Base-by-base conservation (phyloP, 768 basidiomycete species). In the Tricholoma bakamatsutake region DNA sequence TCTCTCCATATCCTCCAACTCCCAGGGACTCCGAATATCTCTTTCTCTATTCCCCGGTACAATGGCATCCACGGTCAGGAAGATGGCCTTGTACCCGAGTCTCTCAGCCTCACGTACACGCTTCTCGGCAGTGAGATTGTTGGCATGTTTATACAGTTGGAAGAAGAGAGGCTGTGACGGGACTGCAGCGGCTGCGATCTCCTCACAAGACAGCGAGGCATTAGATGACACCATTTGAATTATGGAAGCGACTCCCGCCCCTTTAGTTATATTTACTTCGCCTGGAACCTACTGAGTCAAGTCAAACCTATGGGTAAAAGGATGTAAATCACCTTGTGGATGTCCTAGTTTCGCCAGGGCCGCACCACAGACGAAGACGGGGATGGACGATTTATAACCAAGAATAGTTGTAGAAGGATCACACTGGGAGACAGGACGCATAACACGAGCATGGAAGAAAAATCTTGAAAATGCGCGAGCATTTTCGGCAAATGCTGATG, bases 61-160 rank as follows among this genome's bases (percentile, higher is more conserved):
- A n/a, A 90, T 76, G 0, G 91, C 89, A 69, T 98, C 94, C 2
- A 96, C 93, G 2, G 94, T 97, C 53, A 98, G 75, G 67, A 92
- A 92, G 56, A 98, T 89, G 0, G 90, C 93, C 48, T 87, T 91
- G 70, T 88, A 95, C 0, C 92, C 91, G 3, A 90, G 70, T 30
- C 69, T 66, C 56, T 88, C 87, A 18, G 92, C 80, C 50, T 89
- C 83, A 46, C 78, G 76, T 13, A 97, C 79, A 28, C 90, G 81
- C 58, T 78, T 76, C 64, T 83, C 84, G 1, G 92, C 91, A 34
- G 78, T 74, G 12, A 70, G 64, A 55, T 90, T 80, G 63, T 90
- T 76, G 43, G 75, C 73, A 71, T 93, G 83, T 63, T 96, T 90
- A 73, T 98, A 96, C 12, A 97, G 73, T 66, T 92, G 90, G 71